These are phyloP conservation scores for Zea luxurians DNA, from an alignment of 176 grass and related monocot species.

Conservation along the genomic window DNA sequence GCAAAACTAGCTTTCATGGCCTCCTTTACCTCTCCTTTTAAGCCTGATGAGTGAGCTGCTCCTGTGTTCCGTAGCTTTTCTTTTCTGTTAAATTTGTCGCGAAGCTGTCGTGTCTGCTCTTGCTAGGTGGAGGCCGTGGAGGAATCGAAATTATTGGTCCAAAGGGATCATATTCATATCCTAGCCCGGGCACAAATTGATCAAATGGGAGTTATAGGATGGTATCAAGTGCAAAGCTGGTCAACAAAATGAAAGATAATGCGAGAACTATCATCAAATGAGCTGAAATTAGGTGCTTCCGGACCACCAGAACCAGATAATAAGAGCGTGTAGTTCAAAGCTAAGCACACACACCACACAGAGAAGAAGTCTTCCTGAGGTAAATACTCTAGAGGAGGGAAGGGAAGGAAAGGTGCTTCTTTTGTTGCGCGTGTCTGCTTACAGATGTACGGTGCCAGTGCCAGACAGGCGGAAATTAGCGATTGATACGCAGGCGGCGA, in stretches of 20 bases:
- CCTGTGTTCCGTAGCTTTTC: conserved; percentile 21
- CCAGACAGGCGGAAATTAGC: background rate
- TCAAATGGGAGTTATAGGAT: background rate
- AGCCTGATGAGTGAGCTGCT: conserved; percentile 22
- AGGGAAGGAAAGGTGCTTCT: conserved; percentile 1
- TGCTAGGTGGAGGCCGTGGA: background rate
- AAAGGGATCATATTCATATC: conserved; percentile 15
- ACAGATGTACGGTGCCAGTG: conserved; percentile 4
- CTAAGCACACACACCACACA: background rate
- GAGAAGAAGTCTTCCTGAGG: background rate
- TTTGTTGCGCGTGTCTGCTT: background rate
- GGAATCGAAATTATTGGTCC: conserved; percentile 45
- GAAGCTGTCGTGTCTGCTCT: conserved; percentile 21
- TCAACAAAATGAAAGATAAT: conserved; percentile 30
- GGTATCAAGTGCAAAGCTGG: conserved; percentile 34
- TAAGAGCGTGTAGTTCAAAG: conserved; percentile 5
- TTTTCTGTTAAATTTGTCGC: conserved; percentile 33
- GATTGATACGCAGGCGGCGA: background rate
- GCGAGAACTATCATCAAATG: background rate
- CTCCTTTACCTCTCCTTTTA: conserved; percentile 33
- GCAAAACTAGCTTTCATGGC: conserved; percentile 34
- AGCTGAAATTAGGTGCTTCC: conserved; percentile 30
- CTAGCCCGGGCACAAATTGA: background rate
- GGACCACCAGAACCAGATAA: background rate
- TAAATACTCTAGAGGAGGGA: background rate